Conservation (phyloP, 345 rosid species). For the Acer negundo region DNA sequence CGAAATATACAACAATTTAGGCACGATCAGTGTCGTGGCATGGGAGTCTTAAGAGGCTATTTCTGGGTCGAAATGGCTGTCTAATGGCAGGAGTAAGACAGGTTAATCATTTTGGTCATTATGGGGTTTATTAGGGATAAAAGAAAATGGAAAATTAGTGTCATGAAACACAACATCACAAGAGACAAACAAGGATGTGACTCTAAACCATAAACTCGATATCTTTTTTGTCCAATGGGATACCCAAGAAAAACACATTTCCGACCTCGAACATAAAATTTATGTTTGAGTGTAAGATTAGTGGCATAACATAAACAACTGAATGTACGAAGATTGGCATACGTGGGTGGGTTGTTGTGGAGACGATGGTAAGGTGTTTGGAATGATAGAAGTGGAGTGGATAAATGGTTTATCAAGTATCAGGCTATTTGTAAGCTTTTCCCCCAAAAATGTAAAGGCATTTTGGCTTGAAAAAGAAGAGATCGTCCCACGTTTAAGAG, state of each 20-base stretch:
- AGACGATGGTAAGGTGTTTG: neutral
- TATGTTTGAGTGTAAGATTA: neutral
- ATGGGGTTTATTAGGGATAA: neutral
- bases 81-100: neutral
- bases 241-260: neutral
- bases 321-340: neutral
- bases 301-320: neutral
- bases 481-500: neutral
- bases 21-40: too few relatives aligned
- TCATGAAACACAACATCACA: neutral
- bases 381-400: neutral
- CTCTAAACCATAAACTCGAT: neutral
- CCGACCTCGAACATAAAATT: neutral
- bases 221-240: constrained; percentile 1
- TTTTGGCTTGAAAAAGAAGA: too few relatives aligned
- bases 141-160: neutral
- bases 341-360: neutral
- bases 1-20: too few relatives aligned
- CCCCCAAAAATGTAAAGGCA: too few relatives aligned
- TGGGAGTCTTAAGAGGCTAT: too few relatives aligned
- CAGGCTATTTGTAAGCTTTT: too few relatives aligned
- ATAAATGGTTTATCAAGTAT: too few relatives aligned
- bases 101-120: neutral
- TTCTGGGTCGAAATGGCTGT: too few relatives aligned
- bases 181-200: neutral